Evolutionary conservation across 805 yeast genomes (phyloP), one percentile per base, ranked within the genome.

Genomic region (Starmerella stigmatis): DNA sequence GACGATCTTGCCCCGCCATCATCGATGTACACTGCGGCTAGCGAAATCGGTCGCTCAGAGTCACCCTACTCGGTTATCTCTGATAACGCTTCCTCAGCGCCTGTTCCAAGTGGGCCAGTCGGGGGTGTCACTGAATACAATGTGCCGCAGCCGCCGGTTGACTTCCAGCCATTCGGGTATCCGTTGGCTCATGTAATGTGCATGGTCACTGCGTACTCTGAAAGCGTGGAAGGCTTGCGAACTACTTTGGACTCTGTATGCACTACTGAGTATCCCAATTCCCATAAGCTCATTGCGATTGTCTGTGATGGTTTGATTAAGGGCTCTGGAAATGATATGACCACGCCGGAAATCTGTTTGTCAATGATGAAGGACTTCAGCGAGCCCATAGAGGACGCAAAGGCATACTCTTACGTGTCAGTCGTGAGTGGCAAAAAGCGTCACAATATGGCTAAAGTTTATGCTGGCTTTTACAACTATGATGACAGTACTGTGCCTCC

Each of bases 361-460:
- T 75, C 75, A 34, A 79, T 92, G 88, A 85, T 92, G 92, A 75
- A 79, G 10, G 86, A 81, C 57, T 75, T 86, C 55, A 71, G 75
- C 7, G 69, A 73, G 28, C 82, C 85, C 0, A 73, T 71, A 9
- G 94, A 85, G 16, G 78, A 84, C 13, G 96, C 86, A 5, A 65
- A 75, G 59, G 75, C 96, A 0, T 72, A 78, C 58, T 86, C 96
- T 0, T 89, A 92, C 61, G 94, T 92, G 29, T 94, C 97, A 7
- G 96, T 92, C 32, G 94, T 95, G 3, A 82, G 82, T 56, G 98
- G 98, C 55, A 57, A 83, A 4, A 92, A 86, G 66, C 80, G 98
- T 61, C 98, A 92, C 60, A 92, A 92, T 62, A 86, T 88, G 95
- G 96, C 98, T 23, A 89, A 88, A 64, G 86, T 89, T 2, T 89